Percentiles rank a stretch among this genome's conserved stretches.
These are phyloP conservation scores for Aspergillus coremiiformis DNA, from an alignment of 495 filamentous ascomycete genomes.

Conservation along the genomic window DNA sequence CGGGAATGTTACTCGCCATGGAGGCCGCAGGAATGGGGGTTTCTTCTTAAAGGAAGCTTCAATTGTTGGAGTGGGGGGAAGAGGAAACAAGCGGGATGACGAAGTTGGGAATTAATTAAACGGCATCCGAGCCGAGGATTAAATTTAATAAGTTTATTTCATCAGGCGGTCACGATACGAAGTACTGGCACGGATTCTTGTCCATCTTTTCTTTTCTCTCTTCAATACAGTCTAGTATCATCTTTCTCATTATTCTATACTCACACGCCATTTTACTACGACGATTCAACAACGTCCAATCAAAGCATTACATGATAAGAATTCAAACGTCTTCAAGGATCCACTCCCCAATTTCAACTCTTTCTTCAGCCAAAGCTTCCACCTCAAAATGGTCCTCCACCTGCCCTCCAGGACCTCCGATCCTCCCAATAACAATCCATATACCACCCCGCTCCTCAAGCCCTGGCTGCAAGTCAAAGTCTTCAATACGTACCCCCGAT, in stretches of 20 bases:
- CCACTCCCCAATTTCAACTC: constrained; percentile 55
- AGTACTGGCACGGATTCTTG: no score
- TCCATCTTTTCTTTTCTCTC: no score
- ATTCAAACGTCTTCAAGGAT: constrained; percentile 32
- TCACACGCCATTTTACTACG: no score
- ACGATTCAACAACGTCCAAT: no score
- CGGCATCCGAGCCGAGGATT: not conserved
- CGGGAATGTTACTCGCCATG: constrained; percentile 71
- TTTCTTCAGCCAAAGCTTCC: constrained; percentile 61
- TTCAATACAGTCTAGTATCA: no score
- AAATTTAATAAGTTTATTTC: no score
- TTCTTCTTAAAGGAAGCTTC: not conserved
- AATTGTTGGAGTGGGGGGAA: constrained; percentile 2
- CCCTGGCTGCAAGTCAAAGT: constrained; percentile 61
- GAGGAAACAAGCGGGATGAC: constrained; percentile 14
- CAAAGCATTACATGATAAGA: not conserved
- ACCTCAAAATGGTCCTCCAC: constrained; percentile 54
- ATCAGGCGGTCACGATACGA: not conserved
- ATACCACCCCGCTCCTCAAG: constrained; percentile 44
- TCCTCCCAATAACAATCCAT: constrained; percentile 74
- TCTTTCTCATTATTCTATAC: no score
- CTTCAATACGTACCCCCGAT: constrained; percentile 59
- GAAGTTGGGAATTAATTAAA: constrained; percentile 9
- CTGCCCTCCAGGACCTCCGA: constrained; percentile 46
- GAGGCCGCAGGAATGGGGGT: not conserved